A percentile compares a stretch with the other conserved stretches of the same genome.
Evolutionary conservation across 2,329 filamentous ascomycete species (phyloP).

Genomic region (Nigrograna mackinnonii): DNA sequence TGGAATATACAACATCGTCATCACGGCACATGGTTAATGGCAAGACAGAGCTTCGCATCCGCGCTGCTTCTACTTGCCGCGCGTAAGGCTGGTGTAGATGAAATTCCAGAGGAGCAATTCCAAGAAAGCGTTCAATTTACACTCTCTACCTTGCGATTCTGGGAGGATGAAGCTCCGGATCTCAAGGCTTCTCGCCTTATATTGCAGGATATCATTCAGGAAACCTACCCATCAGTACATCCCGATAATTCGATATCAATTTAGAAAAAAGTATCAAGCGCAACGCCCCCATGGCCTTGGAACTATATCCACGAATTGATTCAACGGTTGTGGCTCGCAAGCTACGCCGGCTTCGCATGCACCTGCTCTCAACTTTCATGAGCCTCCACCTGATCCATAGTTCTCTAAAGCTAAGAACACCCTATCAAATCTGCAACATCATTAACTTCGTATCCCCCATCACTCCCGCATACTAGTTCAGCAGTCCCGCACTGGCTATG

Average conservation of each 20-base stretch:
- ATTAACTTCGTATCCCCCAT: no score
- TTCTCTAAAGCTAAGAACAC: no score
- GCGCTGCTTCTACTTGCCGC: constrained; percentile 30
- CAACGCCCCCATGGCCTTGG: no score
- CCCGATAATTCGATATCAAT: not conserved
- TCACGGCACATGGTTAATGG: constrained; percentile 35
- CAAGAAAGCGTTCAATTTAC: constrained; percentile 7
- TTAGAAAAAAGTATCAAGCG: no score
- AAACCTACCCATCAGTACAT: not conserved
- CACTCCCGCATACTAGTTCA: no score
- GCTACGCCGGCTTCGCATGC: no score
- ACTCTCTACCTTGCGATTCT: constrained; percentile 15
- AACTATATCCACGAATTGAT: no score
- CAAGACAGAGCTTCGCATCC: constrained; percentile 16
- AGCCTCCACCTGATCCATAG: no score
- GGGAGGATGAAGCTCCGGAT: constrained; percentile 20
- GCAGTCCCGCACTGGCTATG: no score
- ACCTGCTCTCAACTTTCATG: no score
- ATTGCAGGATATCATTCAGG: not conserved
- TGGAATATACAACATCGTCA: constrained; percentile 32
- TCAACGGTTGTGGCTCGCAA: no score
- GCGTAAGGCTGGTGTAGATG: constrained; percentile 6
- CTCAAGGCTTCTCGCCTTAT: constrained; percentile 4
- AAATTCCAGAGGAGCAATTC: constrained; percentile 4
- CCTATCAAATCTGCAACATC: no score